Base-by-base conservation (phyloP, 1,139 yeast genomes). In the Meyerozyma carpophila region DNA sequence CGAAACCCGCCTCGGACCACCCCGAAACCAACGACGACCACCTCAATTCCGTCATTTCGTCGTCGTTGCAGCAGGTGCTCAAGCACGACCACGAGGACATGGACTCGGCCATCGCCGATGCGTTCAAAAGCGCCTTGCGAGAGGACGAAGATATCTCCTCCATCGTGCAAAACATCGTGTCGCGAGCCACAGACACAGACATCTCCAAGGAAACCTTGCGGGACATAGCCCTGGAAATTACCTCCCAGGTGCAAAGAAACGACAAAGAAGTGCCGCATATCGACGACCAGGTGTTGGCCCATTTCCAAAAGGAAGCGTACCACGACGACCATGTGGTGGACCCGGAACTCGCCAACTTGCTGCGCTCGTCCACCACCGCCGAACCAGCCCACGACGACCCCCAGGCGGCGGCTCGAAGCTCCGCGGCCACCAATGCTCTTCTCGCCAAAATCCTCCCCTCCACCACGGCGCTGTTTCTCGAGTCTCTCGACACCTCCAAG, bases 241-340 rank as follows among this genome's bases (percentile, higher is more conserved):
- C 69, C 2, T 57, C 52, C 43, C 68, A 66, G 50, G 70, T 68
- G 43, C 69, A 61, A 50, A 64, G 55, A 44, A 62, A 61, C 43
- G 48, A 43, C 21, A 56, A 54, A 28, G 59, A 43, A 20, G 26
- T 67, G 41, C 75, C 75, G 2, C 68, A 59, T 40, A 58, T 70
- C 25, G 75, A 68, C 48, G 75, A 69, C 8, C 65, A 61, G 42
- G 63, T 68, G 11, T 54, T 68, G 32, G 68, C 62, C 8, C 74
- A 70, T 51, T 69, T 70, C 45, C 70, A 67, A 36, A 57, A 62
- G 32, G 70, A 66, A 45, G 70, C 72, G 1, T 54, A 67, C 40
- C 59, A 57, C 13, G 37, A 34, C 10, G 20, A 31, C 16, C 16
- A 14, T 8, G 16, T 5, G 3, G 20, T 31, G 10, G 34, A 31